phyloP scores from a whole-genome alignment of 2,329 filamentous ascomycete species.

The Paecilomyces fulvus region DNA sequence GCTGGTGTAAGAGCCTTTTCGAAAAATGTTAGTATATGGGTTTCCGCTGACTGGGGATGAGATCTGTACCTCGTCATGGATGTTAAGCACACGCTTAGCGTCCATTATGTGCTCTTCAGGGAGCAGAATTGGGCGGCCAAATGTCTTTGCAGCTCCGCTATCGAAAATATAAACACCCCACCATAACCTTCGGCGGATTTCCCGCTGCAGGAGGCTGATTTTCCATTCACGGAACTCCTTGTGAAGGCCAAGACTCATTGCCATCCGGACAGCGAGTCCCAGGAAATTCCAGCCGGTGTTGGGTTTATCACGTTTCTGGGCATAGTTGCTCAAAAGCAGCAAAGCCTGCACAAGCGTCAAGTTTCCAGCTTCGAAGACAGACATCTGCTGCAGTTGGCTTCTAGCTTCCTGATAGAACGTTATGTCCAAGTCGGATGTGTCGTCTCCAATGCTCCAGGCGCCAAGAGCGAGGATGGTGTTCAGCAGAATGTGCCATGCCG shows the following conservation, averaged over 20 bases:
- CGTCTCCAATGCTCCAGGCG: conserved; percentile 34
- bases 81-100: conserved; percentile 36
- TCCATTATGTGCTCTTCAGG: conserved; percentile 39
- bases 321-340: conserved; percentile 40
- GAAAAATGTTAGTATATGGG: neutral
- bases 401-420: conserved; percentile 41
- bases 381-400: conserved; percentile 36
- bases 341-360: conserved; percentile 42
- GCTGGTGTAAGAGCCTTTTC: conserved; percentile 25
- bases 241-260: conserved; percentile 43
- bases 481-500: conserved; percentile 38
- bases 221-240: conserved; percentile 43
- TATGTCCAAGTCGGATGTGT: conserved; percentile 36
- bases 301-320: conserved; percentile 44
- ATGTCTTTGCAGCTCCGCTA: conserved; percentile 43
- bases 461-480: conserved; percentile 40
- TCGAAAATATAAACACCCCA: conserved; percentile 41
- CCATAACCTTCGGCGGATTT: conserved; percentile 34
- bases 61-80: conserved; percentile 30
- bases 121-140: conserved; percentile 40
- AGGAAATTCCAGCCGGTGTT: conserved; percentile 44
- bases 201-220: conserved; percentile 34
- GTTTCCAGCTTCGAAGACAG: conserved; percentile 42
- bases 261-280: conserved; percentile 42
- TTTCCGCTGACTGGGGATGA: neutral